Conservation (phyloP, 2,329 filamentous ascomycete species). For the Trichoderma sp. region DNA sequence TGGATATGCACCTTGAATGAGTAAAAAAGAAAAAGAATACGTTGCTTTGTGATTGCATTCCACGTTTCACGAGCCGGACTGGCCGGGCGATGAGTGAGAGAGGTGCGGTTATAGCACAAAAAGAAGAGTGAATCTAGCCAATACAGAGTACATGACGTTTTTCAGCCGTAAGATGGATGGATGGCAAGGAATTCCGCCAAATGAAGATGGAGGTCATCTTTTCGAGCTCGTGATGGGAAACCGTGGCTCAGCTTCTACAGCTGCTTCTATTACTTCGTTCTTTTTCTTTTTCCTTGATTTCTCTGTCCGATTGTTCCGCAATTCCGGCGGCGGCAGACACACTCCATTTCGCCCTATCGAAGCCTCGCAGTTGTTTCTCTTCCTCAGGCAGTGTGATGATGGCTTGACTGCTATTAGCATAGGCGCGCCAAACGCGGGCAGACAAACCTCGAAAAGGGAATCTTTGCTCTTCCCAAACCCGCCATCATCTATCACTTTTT, state of each 20-base stretch:
- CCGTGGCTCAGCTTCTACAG: background rate
- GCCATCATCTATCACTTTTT: background rate
- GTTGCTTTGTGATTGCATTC: background rate
- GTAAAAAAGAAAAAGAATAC: background rate
- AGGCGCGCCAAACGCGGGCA: conserved; percentile 17
- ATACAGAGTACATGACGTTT: background rate
- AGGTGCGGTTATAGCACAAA: background rate
- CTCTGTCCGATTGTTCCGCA: background rate
- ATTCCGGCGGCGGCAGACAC: background rate
- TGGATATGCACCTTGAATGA: background rate
- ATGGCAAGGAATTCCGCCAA: background rate
- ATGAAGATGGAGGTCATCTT: background rate
- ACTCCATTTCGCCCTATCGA: background rate
- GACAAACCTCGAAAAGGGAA: background rate
- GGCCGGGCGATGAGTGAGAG: background rate
- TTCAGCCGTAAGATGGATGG: background rate
- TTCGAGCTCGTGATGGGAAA: background rate
- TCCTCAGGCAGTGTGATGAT: background rate
- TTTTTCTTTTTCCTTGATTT: background rate
- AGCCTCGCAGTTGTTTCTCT: background rate
- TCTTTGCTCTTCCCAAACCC: background rate
- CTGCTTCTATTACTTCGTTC: background rate
- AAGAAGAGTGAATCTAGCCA: background rate
- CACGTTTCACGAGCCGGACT: background rate
- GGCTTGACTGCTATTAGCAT: background rate